These are phyloP conservation scores for Euphorbia lathyris DNA, from an alignment of 345 rosid genomes.

Conservation along the genomic window DNA sequence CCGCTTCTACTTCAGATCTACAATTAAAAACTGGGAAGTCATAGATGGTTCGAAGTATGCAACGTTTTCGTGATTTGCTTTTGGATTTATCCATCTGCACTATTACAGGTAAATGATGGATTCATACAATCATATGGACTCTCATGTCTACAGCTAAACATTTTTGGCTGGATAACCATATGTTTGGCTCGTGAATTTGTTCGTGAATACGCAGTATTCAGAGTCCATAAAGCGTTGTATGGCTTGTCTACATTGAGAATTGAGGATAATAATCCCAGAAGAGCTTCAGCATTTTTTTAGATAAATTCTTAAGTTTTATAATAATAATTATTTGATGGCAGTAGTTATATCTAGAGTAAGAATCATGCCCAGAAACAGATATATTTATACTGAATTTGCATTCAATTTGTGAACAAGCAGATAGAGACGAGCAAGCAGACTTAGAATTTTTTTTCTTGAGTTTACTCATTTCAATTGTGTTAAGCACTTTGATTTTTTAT, in stretches of 20 bases:
- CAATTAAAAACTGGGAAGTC: background rate
- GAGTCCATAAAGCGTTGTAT: background rate
- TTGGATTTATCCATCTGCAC: background rate
- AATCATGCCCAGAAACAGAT: no score
- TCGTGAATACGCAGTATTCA: background rate
- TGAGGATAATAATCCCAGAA: background rate
- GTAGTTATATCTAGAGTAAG: no score
- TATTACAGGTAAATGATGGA: background rate
- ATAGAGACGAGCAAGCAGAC: no score
- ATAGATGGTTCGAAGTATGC: background rate
- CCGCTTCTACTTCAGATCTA: conserved; percentile 3
- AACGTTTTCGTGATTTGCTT: background rate
- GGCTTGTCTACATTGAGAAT: background rate
- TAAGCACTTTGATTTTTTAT: no score
- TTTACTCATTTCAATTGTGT: no score
- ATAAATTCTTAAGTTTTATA: no score
- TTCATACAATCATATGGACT: background rate
- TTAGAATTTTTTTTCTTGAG: no score
- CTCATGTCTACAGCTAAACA: background rate
- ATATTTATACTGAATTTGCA: no score
- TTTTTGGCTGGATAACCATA: background rate
- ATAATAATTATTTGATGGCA: no score
- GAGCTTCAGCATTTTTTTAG: background rate
- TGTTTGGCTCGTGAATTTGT: background rate
- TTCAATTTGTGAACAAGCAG: no score